Conservation (phyloP, 305 asterid genomes). For the Ilex paraguariensis region DNA sequence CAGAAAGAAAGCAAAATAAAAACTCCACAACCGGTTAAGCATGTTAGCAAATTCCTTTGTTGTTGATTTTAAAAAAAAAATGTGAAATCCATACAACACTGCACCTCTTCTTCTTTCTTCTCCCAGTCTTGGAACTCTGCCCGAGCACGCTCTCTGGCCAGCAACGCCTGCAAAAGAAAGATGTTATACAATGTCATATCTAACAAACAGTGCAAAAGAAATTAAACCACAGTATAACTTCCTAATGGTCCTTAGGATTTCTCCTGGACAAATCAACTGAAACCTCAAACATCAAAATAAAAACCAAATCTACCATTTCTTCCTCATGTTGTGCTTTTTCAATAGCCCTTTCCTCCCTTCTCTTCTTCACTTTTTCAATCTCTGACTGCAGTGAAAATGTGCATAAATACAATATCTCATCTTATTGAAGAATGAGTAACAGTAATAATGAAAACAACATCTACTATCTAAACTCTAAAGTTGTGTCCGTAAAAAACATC, state of each 20-base stretch:
- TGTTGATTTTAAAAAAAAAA: neutral
- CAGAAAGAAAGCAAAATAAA: neutral
- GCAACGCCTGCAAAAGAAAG: slow-evolving; percentile 47
- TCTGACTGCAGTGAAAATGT: slow-evolving; percentile 40
- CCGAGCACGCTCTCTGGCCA: slow-evolving; percentile 91
- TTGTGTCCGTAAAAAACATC: neutral
- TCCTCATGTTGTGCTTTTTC: slow-evolving; percentile 95
- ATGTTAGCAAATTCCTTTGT: too few species aligned
- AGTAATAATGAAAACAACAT: neutral
- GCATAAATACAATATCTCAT: neutral
- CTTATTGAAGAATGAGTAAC: neutral
- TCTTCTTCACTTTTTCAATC: slow-evolving; percentile 83
- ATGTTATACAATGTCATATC: neutral
- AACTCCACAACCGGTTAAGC: neutral
- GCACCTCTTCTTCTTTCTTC: slow-evolving; percentile 94
- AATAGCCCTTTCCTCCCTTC: slow-evolving; percentile 89
- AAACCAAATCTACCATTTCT: slow-evolving; percentile 43
- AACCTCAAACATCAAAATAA: neutral
- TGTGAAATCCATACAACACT: slow-evolving; percentile 10
- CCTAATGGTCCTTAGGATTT: neutral
- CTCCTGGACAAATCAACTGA: neutral
- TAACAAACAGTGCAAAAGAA: too few species aligned
- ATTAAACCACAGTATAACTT: too few species aligned
- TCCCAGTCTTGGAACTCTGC: slow-evolving; percentile 98
- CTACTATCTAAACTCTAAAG: neutral